Evolutionary conservation across 208 protist species (phyloP).

Genomic region (Wallacemonas collosoma): DNA sequence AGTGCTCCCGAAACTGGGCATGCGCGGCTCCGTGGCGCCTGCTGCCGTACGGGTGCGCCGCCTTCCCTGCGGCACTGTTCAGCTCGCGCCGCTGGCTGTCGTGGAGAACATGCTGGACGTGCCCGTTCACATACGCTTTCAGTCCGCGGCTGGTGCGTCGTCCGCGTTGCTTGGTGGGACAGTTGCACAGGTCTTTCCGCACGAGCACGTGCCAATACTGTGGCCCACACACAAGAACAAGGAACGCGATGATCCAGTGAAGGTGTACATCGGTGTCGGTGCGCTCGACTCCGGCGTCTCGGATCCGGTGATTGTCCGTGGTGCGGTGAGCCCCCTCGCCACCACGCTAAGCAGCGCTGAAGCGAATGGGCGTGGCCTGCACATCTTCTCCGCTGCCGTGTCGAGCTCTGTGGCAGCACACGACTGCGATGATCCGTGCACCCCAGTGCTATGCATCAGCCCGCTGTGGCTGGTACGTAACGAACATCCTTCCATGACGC

Average conservation of each 20-base stretch:
- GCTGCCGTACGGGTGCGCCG: slow-evolving; percentile 6
- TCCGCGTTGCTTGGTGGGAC: slow-evolving; percentile 4
- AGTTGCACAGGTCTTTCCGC: slow-evolving; percentile 9
- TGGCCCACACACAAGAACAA: slow-evolving; percentile 11
- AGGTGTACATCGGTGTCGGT: slow-evolving; percentile 3
- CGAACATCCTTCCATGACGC: slow-evolving; percentile 9
- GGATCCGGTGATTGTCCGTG: neutral
- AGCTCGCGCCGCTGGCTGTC: slow-evolving; percentile 5
- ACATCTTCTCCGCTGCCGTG: slow-evolving; percentile 7
- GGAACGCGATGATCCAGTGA: neutral
- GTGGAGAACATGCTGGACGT: slow-evolving; percentile 18
- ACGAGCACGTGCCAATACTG: neutral
- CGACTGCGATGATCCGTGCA: neutral
- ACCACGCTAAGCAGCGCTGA: slow-evolving; percentile 2
- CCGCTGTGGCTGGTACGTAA: slow-evolving; percentile 16
- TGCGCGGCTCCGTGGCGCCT: neutral
- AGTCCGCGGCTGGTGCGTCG: neutral
- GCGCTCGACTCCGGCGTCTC: neutral
- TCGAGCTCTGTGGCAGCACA: neutral
- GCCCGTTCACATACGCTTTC: slow-evolving; percentile 19
- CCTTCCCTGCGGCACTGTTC: neutral
- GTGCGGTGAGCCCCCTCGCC: neutral
- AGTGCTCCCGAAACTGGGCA: neutral
- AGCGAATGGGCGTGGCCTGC: neutral
- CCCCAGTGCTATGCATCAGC: neutral